Evolutionary conservation across 1,139 yeast species (phyloP).

Genomic region (Suhomyces yuchorum): DNA sequence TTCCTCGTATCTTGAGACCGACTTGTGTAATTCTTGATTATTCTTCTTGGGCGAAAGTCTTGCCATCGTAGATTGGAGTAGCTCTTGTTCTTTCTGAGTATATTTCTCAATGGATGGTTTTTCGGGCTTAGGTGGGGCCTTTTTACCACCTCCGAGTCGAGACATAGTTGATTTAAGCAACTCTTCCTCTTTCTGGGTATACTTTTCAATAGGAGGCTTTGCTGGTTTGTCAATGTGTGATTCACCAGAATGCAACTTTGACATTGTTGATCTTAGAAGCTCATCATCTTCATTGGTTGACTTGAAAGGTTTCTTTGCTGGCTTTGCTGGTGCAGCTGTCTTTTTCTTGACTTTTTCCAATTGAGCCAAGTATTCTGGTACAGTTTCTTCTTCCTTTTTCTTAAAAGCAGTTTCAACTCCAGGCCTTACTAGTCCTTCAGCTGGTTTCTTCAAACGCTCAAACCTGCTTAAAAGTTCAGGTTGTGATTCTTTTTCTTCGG

Average conservation of each 20-base stretch:
- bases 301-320: constrained; percentile 3
- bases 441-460: constrained; percentile 12
- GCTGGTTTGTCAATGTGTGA: constrained; percentile 19
- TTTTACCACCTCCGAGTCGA: constrained; percentile 13
- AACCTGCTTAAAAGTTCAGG: constrained; percentile 18
- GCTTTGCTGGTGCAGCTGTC: constrained; percentile 12
- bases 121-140: constrained; percentile 20
- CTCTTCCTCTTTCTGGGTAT: constrained; percentile 17
- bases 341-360: constrained; percentile 15
- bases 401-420: constrained; percentile 1
- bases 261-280: constrained; percentile 18
- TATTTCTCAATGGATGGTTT: constrained; percentile 20
- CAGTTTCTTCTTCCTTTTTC: neutral
- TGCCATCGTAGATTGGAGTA: constrained; percentile 19
- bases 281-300: constrained; percentile 15
- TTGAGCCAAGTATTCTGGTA: constrained; percentile 16
- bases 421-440: neutral
- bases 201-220: constrained; percentile 20
- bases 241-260: constrained; percentile 14
- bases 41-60: constrained; percentile 17
- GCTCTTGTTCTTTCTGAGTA: constrained; percentile 17
- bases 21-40: constrained; percentile 14
- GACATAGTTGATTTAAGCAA: constrained; percentile 20
- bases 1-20: constrained; percentile 24
- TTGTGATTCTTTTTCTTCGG: constrained; percentile 13